phyloP scores from a whole-genome alignment of 371 early-diverging fungal species.

The Batkoa obscura region DNA sequence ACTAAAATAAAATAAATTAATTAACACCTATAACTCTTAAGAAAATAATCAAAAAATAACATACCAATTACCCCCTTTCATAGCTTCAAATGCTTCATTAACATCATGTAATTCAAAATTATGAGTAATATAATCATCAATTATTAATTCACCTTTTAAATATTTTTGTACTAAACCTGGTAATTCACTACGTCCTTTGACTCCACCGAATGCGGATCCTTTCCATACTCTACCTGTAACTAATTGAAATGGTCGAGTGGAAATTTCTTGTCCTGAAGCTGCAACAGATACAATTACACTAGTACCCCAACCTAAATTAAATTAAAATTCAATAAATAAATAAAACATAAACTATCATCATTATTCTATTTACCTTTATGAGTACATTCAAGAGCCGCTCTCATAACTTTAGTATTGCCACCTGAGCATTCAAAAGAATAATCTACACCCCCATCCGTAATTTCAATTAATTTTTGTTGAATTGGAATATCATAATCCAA shows the following conservation, averaged over 20 bases:
- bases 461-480: slow-evolving; percentile 67
- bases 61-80: slow-evolving; percentile 60
- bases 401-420: slow-evolving; percentile 80
- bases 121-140: slow-evolving; percentile 84
- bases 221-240: slow-evolving; percentile 90
- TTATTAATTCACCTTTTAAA: slow-evolving; percentile 56
- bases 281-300: slow-evolving; percentile 84
- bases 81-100: slow-evolving; percentile 80
- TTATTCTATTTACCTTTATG: too few relatives aligned
- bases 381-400: slow-evolving; percentile 69
- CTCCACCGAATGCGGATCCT: slow-evolving; percentile 91
- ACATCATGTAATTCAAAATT: slow-evolving; percentile 56
- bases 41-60: slow-evolving; percentile 4
- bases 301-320: slow-evolving; percentile 82
- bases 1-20: slow-evolving; percentile 18
- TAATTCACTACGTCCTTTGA: slow-evolving; percentile 84
- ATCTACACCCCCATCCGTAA: slow-evolving; percentile 89
- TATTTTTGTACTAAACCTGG: slow-evolving; percentile 76
- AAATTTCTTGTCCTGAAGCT: slow-evolving; percentile 76
- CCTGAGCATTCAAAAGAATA: slow-evolving; percentile 92
- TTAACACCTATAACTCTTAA: too few relatives aligned
- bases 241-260: slow-evolving; percentile 85
- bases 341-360: too few relatives aligned
- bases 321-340: too few relatives aligned
- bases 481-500: slow-evolving; percentile 53